Base-by-base conservation (phyloP, 345 rosid genomes). In the Geranium rotundifolium region DNA sequence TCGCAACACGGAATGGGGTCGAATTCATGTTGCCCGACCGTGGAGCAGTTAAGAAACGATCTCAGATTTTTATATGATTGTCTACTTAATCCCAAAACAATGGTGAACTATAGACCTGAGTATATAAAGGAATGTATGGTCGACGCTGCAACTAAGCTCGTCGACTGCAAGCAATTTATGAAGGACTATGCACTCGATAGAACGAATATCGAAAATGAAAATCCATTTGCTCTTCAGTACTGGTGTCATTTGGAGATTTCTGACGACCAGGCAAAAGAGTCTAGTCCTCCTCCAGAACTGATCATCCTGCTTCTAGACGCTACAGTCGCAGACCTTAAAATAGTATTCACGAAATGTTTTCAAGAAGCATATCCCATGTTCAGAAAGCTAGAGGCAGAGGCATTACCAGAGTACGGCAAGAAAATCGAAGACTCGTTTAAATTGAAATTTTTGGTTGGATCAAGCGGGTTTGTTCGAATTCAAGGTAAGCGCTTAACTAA, bases 121-220 rank as follows among this genome's bases (percentile, higher is more conserved):
- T 19, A 63, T 29, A 70, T 66, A 4, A 66, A 68, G 46, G 71
- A 65, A 61, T 62, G 62, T 56, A 67, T 67, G 6, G 61, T 64
- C 23, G 74, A 65, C 31, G 77, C 85, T 54, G 87, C 85, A 9
- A 72, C 68, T 52, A 86, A 76, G 65, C 77, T 86, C n/a, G 81
- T 86, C 5, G 92, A 86, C 67, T 84, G 92, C 85, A 86, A 86
- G 81, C 86, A 84, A 69, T 86, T 86, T 65, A 54, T 84, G 67
- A 86, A 84, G 64, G 80, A 78, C 60, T 86, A 84, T 65, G 63
- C 65, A 31, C 71, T 62, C 20, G 82, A 75, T 18, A 71, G 55
- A 62, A 39, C 41, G 1, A 17, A n/a, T 3, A 63, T 17, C 1
- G 27, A 23, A 23, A 23, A 23, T 5, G 20, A 57, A 59, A 63